Base-by-base conservation (phyloP, 2,329 filamentous ascomycete genomes). In the Knoxdaviesia proteae region DNA sequence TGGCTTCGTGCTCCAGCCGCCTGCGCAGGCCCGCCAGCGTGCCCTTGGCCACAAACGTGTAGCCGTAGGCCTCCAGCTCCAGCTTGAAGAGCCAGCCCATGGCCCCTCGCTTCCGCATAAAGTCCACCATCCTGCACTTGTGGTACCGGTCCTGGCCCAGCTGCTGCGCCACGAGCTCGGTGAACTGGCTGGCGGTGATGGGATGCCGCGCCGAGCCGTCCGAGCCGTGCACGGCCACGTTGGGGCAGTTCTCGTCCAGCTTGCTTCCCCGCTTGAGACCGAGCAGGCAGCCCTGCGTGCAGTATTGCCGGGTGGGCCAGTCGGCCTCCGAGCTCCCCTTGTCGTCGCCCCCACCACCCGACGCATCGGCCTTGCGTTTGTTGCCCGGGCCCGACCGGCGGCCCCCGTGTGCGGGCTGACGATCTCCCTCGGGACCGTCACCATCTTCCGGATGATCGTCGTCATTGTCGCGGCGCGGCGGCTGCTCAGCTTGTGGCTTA, bases 1-100 rank as follows among this genome's bases (percentile, higher is more conserved):
- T 7, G 34, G 40, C 30, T 41, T 53, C 51, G 41, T 52, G 45
- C 41, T 47, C 37, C 39, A 51, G 39, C 34, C 11, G 30, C 5
- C 7, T 3, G 29, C 39, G 35, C 39, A 32, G 4, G 4, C 6
- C 32, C 11, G 36, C 34, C 9, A 48, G n/a, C 11, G 44, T 48
- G 7, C 51, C 51, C 42, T 51, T 52, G 42, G 39, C 48, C 9
- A 49, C 47, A 32, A 52, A 48, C 1, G 46, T 49, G 36, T 52
- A 52, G 11, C 49, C 48, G 44, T 49, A 49, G 30, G 20, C 45
- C 8, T n/a, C 32, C 30, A 52, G 44, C 33, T 43, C 43, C 5
- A 52, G 38, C 44, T 48, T 53, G 38, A 53, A 50, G 34, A 51
- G 47, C 38, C 45, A 33, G 8, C 47, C 46, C 11, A 10, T 47